phyloP scores from a whole-genome alignment of 129 eudicot genomes.

The Erigeron canadensis region DNA sequence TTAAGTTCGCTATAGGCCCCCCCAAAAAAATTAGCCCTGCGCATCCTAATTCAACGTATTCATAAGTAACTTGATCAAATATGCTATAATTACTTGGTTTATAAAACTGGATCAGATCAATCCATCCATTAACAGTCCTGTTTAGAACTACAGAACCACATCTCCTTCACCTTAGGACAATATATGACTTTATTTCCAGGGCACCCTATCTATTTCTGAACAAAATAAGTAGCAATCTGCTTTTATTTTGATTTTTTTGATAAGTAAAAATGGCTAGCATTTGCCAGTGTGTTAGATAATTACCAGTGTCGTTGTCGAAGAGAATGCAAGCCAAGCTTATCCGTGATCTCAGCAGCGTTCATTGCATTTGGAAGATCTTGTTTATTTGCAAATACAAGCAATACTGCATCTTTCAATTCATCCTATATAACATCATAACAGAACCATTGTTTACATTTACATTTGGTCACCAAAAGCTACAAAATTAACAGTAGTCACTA shows the following conservation, averaged over 20 bases:
- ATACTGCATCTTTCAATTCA: constrained; percentile 19
- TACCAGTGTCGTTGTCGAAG: constrained; percentile 14
- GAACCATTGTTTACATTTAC: neutral
- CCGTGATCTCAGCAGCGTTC: constrained; percentile 22
- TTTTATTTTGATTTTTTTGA: neutral
- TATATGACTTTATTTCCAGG: too few relatives aligned
- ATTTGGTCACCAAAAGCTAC: neutral
- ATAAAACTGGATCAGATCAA: too few relatives aligned
- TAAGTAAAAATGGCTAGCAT: neutral
- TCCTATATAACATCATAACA: neutral
- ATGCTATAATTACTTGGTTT: neutral
- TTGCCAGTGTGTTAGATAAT: neutral
- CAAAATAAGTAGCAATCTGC: too few relatives aligned
- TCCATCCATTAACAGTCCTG: too few relatives aligned
- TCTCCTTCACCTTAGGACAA: too few relatives aligned
- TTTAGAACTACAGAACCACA: too few relatives aligned
- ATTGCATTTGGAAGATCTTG: constrained; percentile 35
- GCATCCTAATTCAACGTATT: neutral
- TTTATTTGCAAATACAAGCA: constrained; percentile 32
- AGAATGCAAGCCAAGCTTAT: constrained; percentile 10
- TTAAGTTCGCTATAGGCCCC: too few relatives aligned
- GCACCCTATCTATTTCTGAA: too few relatives aligned
- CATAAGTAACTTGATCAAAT: neutral
- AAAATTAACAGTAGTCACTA: neutral
- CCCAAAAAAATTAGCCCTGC: too few relatives aligned